A percentile compares a stretch with the other conserved stretches of the same genome.
These are phyloP conservation scores for Gossypium lobatum DNA, from an alignment of 441 rosid genomes.

Conservation along the genomic window DNA sequence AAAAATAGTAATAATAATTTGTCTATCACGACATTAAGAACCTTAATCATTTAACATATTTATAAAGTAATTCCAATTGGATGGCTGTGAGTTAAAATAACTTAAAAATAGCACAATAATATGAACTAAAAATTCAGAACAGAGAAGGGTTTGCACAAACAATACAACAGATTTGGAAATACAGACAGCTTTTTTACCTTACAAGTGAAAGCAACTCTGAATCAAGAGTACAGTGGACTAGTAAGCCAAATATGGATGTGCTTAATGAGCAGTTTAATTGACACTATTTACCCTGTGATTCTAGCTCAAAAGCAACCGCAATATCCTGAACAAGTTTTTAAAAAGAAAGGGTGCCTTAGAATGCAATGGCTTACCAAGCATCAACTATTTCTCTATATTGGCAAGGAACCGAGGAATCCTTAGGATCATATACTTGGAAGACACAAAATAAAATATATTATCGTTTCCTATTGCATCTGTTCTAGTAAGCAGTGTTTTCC, in stretches of 20 bases:
- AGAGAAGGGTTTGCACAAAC: background rate
- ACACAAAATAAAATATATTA: background rate
- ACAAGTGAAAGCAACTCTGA: conserved; percentile 7
- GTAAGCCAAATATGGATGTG: conserved; percentile 5
- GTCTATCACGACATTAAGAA: background rate
- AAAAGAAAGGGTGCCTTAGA: background rate
- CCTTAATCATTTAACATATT: background rate
- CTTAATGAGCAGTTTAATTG: background rate
- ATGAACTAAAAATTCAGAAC: background rate
- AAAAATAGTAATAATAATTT: background rate
- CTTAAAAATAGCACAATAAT: background rate
- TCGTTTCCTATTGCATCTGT: background rate
- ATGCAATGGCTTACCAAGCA: background rate
- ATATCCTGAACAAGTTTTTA: background rate
- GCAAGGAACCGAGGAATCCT: background rate
- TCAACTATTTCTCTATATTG: background rate
- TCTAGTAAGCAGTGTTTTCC: background rate
- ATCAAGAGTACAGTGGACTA: conserved; percentile 3
- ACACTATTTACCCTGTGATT: conserved; percentile 1
- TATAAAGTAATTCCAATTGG: background rate
- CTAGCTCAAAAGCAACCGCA: background rate
- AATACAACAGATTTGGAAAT: background rate
- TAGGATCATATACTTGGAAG: background rate
- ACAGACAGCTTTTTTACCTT: background rate
- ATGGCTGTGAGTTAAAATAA: conserved; percentile 8